phyloP scores from a whole-genome alignment of 805 yeast genomes.

The Kodamaea hsintzibuensis region DNA sequence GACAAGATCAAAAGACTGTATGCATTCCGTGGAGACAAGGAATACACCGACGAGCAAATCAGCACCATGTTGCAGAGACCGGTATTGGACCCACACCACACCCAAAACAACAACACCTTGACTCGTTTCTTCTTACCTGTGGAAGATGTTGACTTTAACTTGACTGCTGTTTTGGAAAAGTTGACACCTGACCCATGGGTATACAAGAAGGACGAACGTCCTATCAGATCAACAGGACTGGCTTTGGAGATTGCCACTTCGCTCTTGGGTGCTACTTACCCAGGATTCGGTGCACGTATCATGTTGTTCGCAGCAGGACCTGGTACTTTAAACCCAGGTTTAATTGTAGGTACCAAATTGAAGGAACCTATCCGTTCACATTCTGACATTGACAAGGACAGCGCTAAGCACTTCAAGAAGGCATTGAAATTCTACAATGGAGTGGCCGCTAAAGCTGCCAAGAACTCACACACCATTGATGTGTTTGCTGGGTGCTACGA shows the following conservation, averaged over 20 bases:
- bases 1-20: conserved; percentile 69
- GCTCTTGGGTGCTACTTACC: conserved; percentile 76
- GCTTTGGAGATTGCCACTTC: conserved; percentile 85
- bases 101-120: conserved; percentile 31
- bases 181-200: conserved; percentile 87
- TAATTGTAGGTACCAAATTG: conserved; percentile 86
- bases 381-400: conserved; percentile 90
- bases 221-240: conserved; percentile 89
- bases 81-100: conserved; percentile 24
- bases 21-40: conserved; percentile 88
- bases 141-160: conserved; percentile 77
- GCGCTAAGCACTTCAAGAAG: conserved; percentile 82
- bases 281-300: conserved; percentile 85
- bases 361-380: conserved; percentile 98
- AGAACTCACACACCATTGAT: conserved; percentile 81
- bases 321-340: conserved; percentile 91
- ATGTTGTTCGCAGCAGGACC: conserved; percentile 94
- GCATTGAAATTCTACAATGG: conserved; percentile 80
- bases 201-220: conserved; percentile 77
- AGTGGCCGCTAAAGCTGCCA: conserved; percentile 65
- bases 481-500: conserved; percentile 95
- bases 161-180: conserved; percentile 76
- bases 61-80: conserved; percentile 50
- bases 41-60: conserved; percentile 70
- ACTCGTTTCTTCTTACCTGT: conserved; percentile 73